These are phyloP conservation scores for Phycomyces nitens DNA, from an alignment of 192 early-diverging fungal species.

Conservation along the genomic window DNA sequence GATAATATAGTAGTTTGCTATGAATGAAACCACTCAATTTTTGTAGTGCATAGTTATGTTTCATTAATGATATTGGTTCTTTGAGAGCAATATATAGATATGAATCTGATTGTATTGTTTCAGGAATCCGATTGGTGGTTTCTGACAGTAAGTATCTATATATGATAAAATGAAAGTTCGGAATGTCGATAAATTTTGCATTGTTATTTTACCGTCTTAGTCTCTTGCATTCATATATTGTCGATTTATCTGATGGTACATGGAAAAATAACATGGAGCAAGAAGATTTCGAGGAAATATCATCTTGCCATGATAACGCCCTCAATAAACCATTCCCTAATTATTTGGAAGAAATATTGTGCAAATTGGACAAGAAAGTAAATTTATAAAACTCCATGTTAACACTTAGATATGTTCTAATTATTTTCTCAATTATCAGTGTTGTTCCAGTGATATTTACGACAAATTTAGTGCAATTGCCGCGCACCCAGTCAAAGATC, in stretches of 20 bases:
- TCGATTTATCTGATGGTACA: not conserved
- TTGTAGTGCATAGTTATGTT: too few relatives aligned
- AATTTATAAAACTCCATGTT: constrained; percentile 2
- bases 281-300: constrained; percentile 1
- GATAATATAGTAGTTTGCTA: too few relatives aligned
- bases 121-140: too few relatives aligned
- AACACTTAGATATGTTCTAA: not conserved
- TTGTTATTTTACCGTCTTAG: constrained; percentile 6
- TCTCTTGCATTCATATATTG: constrained; percentile 3
- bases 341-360: not conserved
- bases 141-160: not conserved
- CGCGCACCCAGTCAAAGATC: not conserved
- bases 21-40: too few relatives aligned
- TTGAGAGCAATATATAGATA: too few relatives aligned
- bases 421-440: constrained; percentile 1
- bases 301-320: not conserved
- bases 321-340: constrained; percentile 2
- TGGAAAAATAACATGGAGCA: not conserved
- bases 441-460: not conserved
- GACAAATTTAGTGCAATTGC: not conserved
- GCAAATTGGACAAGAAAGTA: not conserved
- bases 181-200: constrained; percentile 12
- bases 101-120: too few relatives aligned
- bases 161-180: constrained; percentile 2
- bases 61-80: too few relatives aligned